Evolutionary conservation across 345 rosid species (phyloP), one percentile per base, ranked within the genome.

Genomic region (Balakata baccata): DNA sequence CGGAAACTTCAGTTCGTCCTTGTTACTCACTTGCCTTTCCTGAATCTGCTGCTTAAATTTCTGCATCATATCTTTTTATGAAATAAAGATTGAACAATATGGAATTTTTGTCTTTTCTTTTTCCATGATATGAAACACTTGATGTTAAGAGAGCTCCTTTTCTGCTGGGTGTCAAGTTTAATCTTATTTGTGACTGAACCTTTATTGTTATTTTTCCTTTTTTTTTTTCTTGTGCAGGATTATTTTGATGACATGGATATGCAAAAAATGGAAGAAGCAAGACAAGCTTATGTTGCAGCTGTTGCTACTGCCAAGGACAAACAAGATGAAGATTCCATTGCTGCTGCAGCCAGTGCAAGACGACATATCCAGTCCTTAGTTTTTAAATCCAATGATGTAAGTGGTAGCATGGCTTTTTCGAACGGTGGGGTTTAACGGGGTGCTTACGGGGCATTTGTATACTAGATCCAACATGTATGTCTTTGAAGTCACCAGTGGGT

Each of bases 281-380:
- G 91, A 75, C 63, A 80, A 80, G 90, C 93, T 12, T 95, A 92
- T 71, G 54, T 85, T 69, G 82, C 85, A 67, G 97, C 99, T 20
- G 82, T 91, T 82, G 87, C 83, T 18, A 73, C 79, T 2, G 93
- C 90, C 57, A 91, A 87, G 80, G 90, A 93, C 78, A 85, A 76
- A 76, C 91, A 84, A 85, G 97, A 93, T 72, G 99, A 90, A 79
- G 93, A 85, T 79, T 92, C 99, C 49, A 62, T 90, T 49, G 90
- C 85, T 72, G 83, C 89, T 73, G 99, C 96, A 38, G 85, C 90
- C 66, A 76, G 84, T 25, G 91, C 95, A 60, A 85, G 99, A 81
- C 76, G 68, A 5, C 74, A 82, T 74, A 87, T 95, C 62, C 93
- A 90, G 43, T 93, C 97, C 29, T 71, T 92, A 66, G 86, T 88